Conservation (phyloP, 768 basidiomycete species). For the Russula vinacea region DNA sequence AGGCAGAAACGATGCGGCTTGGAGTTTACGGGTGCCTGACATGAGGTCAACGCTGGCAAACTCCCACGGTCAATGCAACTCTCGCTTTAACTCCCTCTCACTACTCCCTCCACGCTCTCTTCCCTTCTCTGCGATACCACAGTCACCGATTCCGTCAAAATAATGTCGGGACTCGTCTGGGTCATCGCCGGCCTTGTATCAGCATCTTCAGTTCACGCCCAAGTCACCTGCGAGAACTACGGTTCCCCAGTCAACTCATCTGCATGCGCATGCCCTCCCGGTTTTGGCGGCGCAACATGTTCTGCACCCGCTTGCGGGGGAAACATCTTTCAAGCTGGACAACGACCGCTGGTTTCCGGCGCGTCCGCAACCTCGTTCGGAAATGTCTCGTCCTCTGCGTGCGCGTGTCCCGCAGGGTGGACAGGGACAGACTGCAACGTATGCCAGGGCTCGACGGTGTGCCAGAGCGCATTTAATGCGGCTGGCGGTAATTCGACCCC, state of each 20-base stretch:
- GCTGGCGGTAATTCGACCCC: conserved; percentile 36
- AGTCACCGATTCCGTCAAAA: background rate
- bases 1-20: no score
- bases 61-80: background rate
- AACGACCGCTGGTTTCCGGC: conserved; percentile 49
- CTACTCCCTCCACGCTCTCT: background rate
- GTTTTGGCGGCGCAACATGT: conserved; percentile 74
- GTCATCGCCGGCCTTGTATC: background rate
- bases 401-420: conserved; percentile 75
- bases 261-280: conserved; percentile 72
- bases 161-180: conserved; percentile 9
- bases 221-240: conserved; percentile 62
- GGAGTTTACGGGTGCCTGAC: no score
- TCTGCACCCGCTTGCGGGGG: conserved; percentile 74
- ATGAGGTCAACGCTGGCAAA: no score
- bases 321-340: conserved; percentile 69
- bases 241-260: conserved; percentile 52
- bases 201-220: conserved; percentile 20
- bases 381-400: conserved; percentile 65
- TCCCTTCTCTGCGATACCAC: background rate
- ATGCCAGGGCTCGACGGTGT: conserved; percentile 63
- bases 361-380: conserved; percentile 42
- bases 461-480: conserved; percentile 58
- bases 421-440: conserved; percentile 77
- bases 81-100: no score